These are phyloP conservation scores for Emericellopsis terricola DNA, from an alignment of 495 filamentous ascomycete species.

Conservation along the genomic window DNA sequence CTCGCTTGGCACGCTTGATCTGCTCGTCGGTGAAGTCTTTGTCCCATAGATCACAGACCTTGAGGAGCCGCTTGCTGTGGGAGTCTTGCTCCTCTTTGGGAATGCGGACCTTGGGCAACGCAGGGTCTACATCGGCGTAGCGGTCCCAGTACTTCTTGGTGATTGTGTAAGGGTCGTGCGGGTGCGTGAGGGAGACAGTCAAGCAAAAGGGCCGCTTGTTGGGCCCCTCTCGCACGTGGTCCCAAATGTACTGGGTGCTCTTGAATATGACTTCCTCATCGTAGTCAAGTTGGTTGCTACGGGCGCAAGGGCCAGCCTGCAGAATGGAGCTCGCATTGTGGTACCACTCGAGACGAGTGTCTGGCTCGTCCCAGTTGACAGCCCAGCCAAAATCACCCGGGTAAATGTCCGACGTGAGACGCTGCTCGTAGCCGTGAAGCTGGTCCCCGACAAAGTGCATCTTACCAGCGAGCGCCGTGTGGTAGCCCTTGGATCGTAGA, in stretches of 20 bases:
- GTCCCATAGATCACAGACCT: conserved; percentile 65
- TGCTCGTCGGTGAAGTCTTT: conserved; percentile 61
- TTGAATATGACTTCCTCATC: conserved; percentile 86
- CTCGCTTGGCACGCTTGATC: conserved; percentile 57
- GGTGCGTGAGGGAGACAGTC: conserved; percentile 80
- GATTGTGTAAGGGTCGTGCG: conserved; percentile 85
- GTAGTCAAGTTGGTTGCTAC: conserved; percentile 87
- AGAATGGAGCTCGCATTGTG: conserved; percentile 81
- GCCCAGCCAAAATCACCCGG: conserved; percentile 81
- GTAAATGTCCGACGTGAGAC: conserved; percentile 84
- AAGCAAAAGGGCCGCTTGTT: conserved; percentile 61
- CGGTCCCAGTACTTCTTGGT: conserved; percentile 74
- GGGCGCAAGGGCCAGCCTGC: conserved; percentile 64
- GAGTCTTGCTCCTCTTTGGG: conserved; percentile 62
- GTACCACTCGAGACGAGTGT: conserved; percentile 73
- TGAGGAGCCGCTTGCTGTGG: conserved; percentile 62
- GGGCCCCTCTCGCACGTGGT: conserved; percentile 54
- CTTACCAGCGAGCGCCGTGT: conserved; percentile 79
- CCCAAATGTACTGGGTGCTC: conserved; percentile 65
- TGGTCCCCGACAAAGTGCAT: conserved; percentile 95
- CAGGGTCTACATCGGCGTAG: conserved; percentile 76
- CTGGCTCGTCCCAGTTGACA: conserved; percentile 78
- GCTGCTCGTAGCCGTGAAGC: conserved; percentile 74
- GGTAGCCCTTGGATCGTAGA: conserved; percentile 64
- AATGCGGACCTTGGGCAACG: conserved; percentile 54